phyloP scores from a whole-genome alignment of 192 early-diverging fungal species.

The Backusella mclennaniae region DNA sequence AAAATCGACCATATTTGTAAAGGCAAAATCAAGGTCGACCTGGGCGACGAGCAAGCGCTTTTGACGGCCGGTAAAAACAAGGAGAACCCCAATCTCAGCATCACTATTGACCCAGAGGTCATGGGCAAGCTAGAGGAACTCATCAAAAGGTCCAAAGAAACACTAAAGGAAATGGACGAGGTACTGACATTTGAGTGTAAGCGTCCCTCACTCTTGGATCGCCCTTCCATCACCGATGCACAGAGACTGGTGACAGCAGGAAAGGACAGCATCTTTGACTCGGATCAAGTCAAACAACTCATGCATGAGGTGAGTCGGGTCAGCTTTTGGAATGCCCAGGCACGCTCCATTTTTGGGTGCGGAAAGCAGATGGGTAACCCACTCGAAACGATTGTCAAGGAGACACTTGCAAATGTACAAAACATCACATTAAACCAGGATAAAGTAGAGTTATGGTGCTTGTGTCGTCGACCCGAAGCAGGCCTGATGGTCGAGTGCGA shows the following conservation, averaged over 20 bases:
- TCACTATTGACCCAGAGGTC: constrained; percentile 8
- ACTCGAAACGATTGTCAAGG: neutral
- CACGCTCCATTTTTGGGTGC: neutral
- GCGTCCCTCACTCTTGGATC: neutral
- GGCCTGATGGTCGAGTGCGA: constrained; percentile 73
- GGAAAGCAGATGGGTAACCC: neutral
- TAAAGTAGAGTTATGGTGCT: constrained; percentile 44
- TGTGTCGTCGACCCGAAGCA: constrained; percentile 58
- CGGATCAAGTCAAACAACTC: neutral
- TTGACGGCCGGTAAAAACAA: neutral
- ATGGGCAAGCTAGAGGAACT: constrained; percentile 45
- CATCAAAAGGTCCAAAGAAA: constrained; percentile 34
- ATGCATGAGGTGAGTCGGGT: neutral
- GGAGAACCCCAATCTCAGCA: neutral
- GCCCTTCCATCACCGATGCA: constrained; percentile 1
- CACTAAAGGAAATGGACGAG: neutral
- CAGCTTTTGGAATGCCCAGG: neutral
- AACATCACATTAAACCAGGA: neutral
- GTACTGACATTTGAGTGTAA: neutral
- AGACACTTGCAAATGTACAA: neutral
- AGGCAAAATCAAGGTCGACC: constrained; percentile 1
- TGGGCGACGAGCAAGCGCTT: neutral
- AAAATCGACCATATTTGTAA: constrained; percentile 3
- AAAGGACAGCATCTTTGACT: neutral
- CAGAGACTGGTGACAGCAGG: neutral